These are phyloP conservation scores for Kurtzmaniella cleridarum DNA, from an alignment of 805 yeast species.

Conservation along the genomic window DNA sequence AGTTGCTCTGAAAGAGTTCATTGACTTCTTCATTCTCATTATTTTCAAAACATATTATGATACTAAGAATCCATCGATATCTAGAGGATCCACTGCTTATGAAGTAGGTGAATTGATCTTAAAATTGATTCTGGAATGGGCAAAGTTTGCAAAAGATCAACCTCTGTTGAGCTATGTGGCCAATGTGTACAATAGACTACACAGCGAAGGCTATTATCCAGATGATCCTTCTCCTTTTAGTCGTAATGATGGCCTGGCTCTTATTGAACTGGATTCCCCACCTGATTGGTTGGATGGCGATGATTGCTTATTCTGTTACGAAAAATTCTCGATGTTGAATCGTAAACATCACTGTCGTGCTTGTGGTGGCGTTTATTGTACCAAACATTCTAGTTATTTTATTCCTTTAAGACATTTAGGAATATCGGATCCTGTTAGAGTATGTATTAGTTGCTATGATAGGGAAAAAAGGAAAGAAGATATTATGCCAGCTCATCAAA, in stretches of 20 bases:
- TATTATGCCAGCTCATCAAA: slow-evolving; percentile 5
- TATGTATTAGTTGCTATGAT: slow-evolving; percentile 83
- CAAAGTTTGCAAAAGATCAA: slow-evolving; percentile 63
- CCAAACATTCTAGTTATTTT: slow-evolving; percentile 71
- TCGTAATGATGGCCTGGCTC: slow-evolving; percentile 28
- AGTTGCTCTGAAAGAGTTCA: slow-evolving; percentile 76
- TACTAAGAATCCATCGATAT: slow-evolving; percentile 15
- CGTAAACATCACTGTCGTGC: slow-evolving; percentile 96
- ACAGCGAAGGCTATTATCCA: slow-evolving; percentile 59
- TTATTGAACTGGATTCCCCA: slow-evolving; percentile 86
- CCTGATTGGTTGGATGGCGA: slow-evolving; percentile 98
- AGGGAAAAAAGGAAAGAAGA: slow-evolving; percentile 41
- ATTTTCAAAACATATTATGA: slow-evolving; percentile 36
- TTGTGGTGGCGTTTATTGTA: slow-evolving; percentile 93
- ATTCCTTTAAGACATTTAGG: slow-evolving; percentile 79
- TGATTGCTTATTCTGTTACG: slow-evolving; percentile 91
- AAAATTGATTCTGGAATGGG: slow-evolving; percentile 71
- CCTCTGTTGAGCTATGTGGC: slow-evolving; percentile 61
- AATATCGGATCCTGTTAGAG: slow-evolving; percentile 82
- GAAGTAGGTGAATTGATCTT: slow-evolving; percentile 55
- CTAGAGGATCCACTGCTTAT: slow-evolving; percentile 15
- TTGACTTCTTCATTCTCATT: slow-evolving; percentile 64
- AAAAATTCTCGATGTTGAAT: slow-evolving; percentile 70
- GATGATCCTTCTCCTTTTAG: background rate
- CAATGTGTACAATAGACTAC: slow-evolving; percentile 54